Conservation (phyloP, 2,329 filamentous ascomycete species). For the Talaromyces sp. region DNA sequence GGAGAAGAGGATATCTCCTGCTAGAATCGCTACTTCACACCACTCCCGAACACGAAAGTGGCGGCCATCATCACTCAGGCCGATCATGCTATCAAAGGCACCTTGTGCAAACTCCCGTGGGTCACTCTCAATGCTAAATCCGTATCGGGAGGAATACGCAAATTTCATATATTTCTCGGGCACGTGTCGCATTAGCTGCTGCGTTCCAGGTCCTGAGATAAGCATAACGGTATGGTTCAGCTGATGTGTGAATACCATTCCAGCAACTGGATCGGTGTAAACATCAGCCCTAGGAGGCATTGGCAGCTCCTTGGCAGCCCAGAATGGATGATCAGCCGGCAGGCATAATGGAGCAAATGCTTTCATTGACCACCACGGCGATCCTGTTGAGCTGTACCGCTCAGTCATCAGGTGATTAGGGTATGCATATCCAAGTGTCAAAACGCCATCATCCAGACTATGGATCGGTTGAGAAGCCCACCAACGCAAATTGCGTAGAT, state of each 20-base stretch:
- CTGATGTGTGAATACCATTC: conserved; percentile 14
- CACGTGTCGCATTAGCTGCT: conserved; percentile 12
- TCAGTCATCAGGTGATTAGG: conserved; percentile 4
- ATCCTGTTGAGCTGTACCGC: conserved; percentile 16
- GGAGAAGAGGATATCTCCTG: not conserved
- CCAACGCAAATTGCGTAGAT: conserved; percentile 13
- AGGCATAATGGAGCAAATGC: conserved; percentile 1
- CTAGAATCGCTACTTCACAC: not conserved
- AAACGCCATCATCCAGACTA: conserved; percentile 4
- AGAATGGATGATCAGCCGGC: conserved; percentile 4
- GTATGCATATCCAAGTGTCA: conserved; percentile 7
- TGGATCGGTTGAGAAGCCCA: conserved; percentile 10
- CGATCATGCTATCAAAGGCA: not conserved
- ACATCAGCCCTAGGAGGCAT: not conserved
- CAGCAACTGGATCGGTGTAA: not conserved
- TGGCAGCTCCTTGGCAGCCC: conserved; percentile 7
- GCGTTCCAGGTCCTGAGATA: conserved; percentile 15
- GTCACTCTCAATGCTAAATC: conserved; percentile 31
- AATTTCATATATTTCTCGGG: conserved; percentile 45
- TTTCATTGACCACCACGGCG: conserved; percentile 12
- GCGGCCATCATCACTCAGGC: not conserved
- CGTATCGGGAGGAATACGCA: conserved; percentile 45
- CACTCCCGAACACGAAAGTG: not conserved
- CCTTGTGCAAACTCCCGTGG: not conserved
- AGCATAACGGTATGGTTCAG: conserved; percentile 17